phyloP scores from a whole-genome alignment of 2,329 filamentous ascomycete species.

The Ceratocystis variospora region DNA sequence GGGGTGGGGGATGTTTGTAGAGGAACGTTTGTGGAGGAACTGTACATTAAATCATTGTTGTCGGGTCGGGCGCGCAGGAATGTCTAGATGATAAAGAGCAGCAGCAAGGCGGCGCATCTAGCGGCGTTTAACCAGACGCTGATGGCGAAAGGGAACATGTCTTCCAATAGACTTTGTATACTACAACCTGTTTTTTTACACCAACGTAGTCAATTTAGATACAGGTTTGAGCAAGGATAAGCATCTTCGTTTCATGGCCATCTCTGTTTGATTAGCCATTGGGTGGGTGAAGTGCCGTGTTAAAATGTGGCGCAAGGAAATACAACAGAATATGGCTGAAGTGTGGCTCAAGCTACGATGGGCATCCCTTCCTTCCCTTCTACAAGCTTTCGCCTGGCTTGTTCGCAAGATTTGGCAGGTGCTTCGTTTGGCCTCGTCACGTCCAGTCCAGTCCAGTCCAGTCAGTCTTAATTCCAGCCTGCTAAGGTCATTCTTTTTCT shows the following conservation, averaged over 20 bases:
- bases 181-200: constrained; percentile 10
- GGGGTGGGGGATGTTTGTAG: background rate
- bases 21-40: background rate
- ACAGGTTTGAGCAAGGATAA: background rate
- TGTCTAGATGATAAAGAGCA: background rate
- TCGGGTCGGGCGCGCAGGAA: background rate
- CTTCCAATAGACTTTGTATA: constrained; percentile 16
- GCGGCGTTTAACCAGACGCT: background rate
- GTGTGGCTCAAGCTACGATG: constrained; percentile 1
- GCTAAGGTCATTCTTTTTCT: background rate
- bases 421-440: background rate
- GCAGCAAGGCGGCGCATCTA: background rate
- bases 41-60: constrained; percentile 12
- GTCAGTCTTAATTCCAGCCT: background rate
- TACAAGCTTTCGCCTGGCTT: background rate
- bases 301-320: background rate
- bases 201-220: background rate
- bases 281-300: background rate
- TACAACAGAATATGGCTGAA: background rate
- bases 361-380: background rate
- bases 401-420: background rate
- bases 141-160: background rate
- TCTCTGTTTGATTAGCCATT: background rate
- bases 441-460: background rate
- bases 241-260: background rate